Evolutionary conservation across 768 basidiomycete species (phyloP), one percentile per base, ranked within the genome.

Genomic region (Myochromella boudieri): DNA sequence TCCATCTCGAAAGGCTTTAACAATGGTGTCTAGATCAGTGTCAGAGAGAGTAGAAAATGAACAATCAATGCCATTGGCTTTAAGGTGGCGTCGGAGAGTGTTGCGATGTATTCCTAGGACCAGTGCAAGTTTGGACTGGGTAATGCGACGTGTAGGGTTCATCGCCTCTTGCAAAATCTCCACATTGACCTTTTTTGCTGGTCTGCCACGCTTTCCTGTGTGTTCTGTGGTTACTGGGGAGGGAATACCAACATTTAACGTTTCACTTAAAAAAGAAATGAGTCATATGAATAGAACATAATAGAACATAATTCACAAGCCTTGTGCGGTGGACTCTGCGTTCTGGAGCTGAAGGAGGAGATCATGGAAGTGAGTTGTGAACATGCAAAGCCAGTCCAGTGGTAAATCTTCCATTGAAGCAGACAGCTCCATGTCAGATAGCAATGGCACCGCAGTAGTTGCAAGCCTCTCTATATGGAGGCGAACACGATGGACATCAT

Each of bases 1-100:
- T 17, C 6, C 5, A 57, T 3, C 46, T 41, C 3, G 62, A 51
- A 59, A 65, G 58, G n/a, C 4, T 22, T 47, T 40, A 37, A 42
- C 26, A 18, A 36, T 15, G 11, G 22, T 37, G 24, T 42, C 41
- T 1, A 43, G 33, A 8, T 49, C 41, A 2, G 31, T 5, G 17
- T 49, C 34, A n/a, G 47, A 49, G 0, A 49, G 25, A 5, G 26
- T 8, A 15, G 47, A 42, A 34, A 49, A 48, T n/a, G 29, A 15
- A 22, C 39, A 21, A 1, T 1, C n/a, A 1, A 38, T 37, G 3
- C 14, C n/a, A 22, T 42, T 33, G n/a, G 7, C 3, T 14, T 22
- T 18, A 15, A 43, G 17, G 32, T 42, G 36, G 7, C 3, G 6
- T 12, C 14, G 22, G 7, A 48, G 47, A n/a, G 40, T 48, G 14